Evolutionary conservation across 768 basidiomycete species (phyloP).

Genomic region (Naematelia encephala): DNA sequence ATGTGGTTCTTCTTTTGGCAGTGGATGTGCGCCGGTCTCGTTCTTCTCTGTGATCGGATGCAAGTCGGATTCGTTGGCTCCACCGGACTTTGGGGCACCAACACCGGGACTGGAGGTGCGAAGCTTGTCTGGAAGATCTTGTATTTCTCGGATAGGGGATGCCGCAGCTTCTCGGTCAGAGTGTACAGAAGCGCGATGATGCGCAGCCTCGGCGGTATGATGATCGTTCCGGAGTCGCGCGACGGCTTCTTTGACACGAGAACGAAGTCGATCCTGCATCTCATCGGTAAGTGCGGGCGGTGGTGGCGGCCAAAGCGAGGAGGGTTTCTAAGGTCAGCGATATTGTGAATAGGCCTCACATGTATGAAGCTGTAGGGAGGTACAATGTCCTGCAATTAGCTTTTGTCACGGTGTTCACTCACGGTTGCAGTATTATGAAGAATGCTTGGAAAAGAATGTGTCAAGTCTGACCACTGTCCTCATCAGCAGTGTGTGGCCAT

Average conservation of each 20-base stretch:
- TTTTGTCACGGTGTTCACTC: neutral
- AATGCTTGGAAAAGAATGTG: slow-evolving; percentile 89
- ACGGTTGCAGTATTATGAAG: slow-evolving; percentile 80
- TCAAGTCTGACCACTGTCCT: slow-evolving; percentile 62
- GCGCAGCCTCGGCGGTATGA: neutral
- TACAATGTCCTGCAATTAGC: slow-evolving; percentile 62
- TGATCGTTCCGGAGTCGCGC: slow-evolving; percentile 17
- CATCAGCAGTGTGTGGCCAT: neutral
- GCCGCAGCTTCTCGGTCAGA: neutral
- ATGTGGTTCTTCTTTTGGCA: slow-evolving; percentile 28
- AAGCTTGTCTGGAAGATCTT: neutral
- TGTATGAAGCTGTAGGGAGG: slow-evolving; percentile 53
- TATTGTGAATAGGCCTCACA: slow-evolving; percentile 21
- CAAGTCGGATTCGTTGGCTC: slow-evolving; percentile 16
- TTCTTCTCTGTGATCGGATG: slow-evolving; percentile 34
- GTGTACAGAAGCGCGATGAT: neutral
- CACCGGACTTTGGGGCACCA: slow-evolving; percentile 1
- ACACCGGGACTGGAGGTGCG: slow-evolving; percentile 9
- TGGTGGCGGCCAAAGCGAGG: slow-evolving; percentile 52
- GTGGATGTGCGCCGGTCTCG: slow-evolving; percentile 32
- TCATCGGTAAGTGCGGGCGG: slow-evolving; percentile 47
- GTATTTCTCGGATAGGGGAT: neutral
- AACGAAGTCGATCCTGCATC: slow-evolving; percentile 38
- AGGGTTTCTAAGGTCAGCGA: slow-evolving; percentile 44
- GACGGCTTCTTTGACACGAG: slow-evolving; percentile 40